Conservation (phyloP, 208 protist genomes). For the Leishmania tarentolae region DNA sequence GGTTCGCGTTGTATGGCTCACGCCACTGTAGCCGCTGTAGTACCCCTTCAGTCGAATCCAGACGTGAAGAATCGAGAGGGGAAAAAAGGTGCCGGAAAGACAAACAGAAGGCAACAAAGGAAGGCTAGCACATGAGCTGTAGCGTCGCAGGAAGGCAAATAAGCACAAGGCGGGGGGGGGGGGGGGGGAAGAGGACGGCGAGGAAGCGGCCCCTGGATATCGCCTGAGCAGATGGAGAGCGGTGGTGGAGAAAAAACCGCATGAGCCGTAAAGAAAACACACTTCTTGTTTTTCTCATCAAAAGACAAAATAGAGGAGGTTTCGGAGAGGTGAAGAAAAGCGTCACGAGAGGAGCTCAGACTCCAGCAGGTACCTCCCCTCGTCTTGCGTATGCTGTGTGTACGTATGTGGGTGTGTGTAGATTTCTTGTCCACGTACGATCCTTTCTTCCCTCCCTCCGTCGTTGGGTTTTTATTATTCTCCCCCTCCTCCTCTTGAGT, state of each 20-base stretch:
- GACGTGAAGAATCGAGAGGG: not conserved
- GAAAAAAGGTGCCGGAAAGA: not conserved
- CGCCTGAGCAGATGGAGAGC: not conserved
- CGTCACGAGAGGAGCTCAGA: not conserved
- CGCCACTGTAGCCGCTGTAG: not conserved
- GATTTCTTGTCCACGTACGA: not conserved
- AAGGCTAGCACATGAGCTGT: too few relatives aligned
- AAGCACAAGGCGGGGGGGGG: too few relatives aligned
- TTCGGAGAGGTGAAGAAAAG: not conserved
- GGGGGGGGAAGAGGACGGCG: not conserved
- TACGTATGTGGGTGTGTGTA: too few relatives aligned
- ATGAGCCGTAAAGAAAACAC: constrained; percentile 10
- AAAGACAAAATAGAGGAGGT: not conserved
- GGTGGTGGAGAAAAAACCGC: not conserved
- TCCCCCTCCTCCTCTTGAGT: not conserved
- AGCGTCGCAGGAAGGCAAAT: too few relatives aligned
- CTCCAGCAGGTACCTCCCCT: not conserved
- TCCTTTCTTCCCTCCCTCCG: not conserved
- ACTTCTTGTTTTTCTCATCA: not conserved
- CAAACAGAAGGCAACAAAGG: constrained; percentile 1
- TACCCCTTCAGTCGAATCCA: not conserved
- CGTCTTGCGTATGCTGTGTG: not conserved
- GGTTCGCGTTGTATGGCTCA: not conserved
- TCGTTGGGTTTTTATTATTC: not conserved
- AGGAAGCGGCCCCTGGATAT: not conserved